Percentiles rank a stretch among this genome's conserved stretches.
These are phyloP conservation scores for Hemerocallis citrina DNA, from an alignment of 106 monocot genomes.

Conservation along the genomic window DNA sequence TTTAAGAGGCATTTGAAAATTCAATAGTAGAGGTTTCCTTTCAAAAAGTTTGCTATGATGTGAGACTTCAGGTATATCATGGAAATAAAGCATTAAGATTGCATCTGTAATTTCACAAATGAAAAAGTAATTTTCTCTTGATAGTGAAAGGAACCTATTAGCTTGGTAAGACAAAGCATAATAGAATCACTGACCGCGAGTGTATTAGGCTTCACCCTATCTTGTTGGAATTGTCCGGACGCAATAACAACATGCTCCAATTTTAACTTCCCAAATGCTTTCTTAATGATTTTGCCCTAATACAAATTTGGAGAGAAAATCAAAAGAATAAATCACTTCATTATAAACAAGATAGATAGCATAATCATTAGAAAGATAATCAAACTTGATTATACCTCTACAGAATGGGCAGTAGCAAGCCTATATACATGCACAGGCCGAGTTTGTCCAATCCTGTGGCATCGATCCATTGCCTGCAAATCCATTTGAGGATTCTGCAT, in stretches of 20 bases:
- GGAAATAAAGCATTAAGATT: too few relatives aligned
- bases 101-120: too few relatives aligned
- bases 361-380: neutral
- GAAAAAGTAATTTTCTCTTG: too few relatives aligned
- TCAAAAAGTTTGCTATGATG: too few relatives aligned
- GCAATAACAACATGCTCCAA: conserved; percentile 95
- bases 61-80: too few relatives aligned
- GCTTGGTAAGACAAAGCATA: too few relatives aligned
- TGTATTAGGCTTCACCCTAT: conserved; percentile 40
- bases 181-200: conserved; percentile 69
- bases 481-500: conserved; percentile 98
- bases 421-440: conserved; percentile 87
- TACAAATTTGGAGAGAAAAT: neutral
- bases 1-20: too few relatives aligned
- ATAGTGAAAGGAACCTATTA: too few relatives aligned
- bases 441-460: conserved; percentile 96
- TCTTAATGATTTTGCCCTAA: conserved; percentile 86
- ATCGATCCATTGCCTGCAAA: conserved; percentile 98
- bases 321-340: too few relatives aligned
- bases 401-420: conserved; percentile 80
- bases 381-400: conserved; percentile 42
- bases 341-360: neutral
- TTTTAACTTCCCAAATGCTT: conserved; percentile 80
- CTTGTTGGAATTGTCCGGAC: conserved; percentile 91
- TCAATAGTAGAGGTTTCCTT: too few relatives aligned